Percentiles rank a stretch among this genome's conserved stretches.
phyloP scores from a whole-genome alignment of 1,284 basidiomycete species.

The Uromyces viciae-fabae region DNA sequence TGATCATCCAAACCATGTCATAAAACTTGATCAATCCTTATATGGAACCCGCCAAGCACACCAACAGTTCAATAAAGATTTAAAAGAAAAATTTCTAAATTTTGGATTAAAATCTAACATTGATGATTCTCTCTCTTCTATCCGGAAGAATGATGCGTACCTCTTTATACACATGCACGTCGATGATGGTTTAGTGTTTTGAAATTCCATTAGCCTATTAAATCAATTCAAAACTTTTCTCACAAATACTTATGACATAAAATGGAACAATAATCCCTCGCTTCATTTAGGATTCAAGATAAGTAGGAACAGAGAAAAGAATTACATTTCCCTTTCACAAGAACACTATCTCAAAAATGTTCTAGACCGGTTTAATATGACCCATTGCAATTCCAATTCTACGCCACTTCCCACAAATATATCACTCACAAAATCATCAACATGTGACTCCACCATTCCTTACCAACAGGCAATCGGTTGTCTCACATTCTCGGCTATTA shows the following conservation, averaged over 20 bases:
- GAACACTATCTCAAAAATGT: too few relatives aligned
- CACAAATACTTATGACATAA: neutral
- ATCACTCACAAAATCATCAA: too few relatives aligned
- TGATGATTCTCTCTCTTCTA: neutral
- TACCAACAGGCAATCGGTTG: too few relatives aligned
- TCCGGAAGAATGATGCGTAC: too few relatives aligned
- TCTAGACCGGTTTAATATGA: too few relatives aligned
- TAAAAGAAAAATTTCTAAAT: neutral
- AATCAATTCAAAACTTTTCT: neutral
- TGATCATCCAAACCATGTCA: neutral
- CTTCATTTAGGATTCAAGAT: too few relatives aligned
- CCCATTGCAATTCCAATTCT: too few relatives aligned
- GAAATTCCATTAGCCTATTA: neutral
- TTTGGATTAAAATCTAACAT: neutral
- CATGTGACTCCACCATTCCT: too few relatives aligned
- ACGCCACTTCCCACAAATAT: too few relatives aligned
- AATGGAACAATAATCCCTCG: neutral
- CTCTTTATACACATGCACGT: neutral
- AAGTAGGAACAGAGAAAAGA: too few relatives aligned
- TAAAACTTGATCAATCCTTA: neutral
- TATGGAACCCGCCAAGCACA: conserved; percentile 13
- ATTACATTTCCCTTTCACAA: too few relatives aligned
- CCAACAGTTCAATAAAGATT: neutral
- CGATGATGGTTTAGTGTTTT: neutral
- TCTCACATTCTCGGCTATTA: too few relatives aligned